These are phyloP conservation scores for Micromonas commoda DNA, from an alignment of 139 green algal genomes.

Conservation along the genomic window DNA sequence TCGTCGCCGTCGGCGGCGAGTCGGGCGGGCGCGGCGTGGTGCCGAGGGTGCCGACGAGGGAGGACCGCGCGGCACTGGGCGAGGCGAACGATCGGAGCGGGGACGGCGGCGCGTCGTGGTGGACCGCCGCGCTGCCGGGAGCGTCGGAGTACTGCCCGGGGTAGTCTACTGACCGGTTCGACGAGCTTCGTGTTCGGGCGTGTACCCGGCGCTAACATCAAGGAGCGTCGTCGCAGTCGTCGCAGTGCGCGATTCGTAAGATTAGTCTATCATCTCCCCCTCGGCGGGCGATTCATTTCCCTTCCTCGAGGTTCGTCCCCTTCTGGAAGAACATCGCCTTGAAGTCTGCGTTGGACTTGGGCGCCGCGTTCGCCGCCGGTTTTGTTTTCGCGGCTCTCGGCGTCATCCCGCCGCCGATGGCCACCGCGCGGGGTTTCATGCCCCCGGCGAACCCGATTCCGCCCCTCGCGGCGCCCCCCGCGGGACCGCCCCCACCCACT, in stretches of 20 bases:
- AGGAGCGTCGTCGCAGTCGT: too few species aligned
- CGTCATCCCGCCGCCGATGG: neutral
- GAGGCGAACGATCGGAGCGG: neutral
- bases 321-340: slow-evolving; percentile 16
- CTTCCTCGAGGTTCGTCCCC: neutral
- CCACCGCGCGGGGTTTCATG: neutral
- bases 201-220: too few species aligned
- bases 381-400: neutral
- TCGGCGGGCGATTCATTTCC: too few species aligned
- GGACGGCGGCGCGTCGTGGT: neutral
- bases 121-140: neutral
- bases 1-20: neutral
- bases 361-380: neutral
- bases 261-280: too few species aligned
- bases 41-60: neutral
- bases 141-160: too few species aligned
- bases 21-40: too few species aligned
- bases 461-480: neutral
- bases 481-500: neutral
- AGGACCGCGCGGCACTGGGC: neutral
- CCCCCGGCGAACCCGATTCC: neutral
- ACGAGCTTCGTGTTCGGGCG: too few species aligned
- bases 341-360: slow-evolving; percentile 22
- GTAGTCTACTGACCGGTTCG: too few species aligned
- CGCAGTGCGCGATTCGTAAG: too few species aligned